A percentile compares a stretch with the other conserved stretches of the same genome.
These are phyloP conservation scores for Dissoconium aciculare DNA, from an alignment of 2,329 filamentous ascomycete genomes.

Conservation along the genomic window DNA sequence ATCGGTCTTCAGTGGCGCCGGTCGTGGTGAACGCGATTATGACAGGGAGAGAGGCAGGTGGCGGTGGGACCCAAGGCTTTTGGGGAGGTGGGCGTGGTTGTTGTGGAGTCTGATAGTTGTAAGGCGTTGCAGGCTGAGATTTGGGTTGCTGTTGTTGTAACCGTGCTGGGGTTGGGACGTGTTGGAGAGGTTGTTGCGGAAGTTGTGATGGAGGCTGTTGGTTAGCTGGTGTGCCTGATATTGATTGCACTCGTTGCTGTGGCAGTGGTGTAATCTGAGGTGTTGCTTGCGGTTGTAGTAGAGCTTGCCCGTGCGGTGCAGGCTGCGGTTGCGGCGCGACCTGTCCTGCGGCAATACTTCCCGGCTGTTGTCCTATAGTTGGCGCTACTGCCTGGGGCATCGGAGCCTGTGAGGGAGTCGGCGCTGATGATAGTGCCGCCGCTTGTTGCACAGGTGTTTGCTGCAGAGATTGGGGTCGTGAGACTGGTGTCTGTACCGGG, in stretches of 20 bases:
- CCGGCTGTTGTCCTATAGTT: no score
- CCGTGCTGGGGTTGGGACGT: constrained; percentile 3
- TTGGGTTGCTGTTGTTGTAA: constrained; percentile 17
- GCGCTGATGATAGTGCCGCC: not conserved
- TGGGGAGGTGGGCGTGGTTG: constrained; percentile 14
- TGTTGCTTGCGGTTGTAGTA: constrained; percentile 2
- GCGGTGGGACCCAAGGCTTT: constrained; percentile 2
- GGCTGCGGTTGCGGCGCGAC: constrained; percentile 6
- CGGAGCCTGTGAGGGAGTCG: constrained; percentile 2
- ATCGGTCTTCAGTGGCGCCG: constrained; percentile 55
- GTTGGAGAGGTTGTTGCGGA: not conserved
- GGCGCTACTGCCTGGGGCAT: not conserved
- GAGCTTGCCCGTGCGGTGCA: constrained; percentile 1
- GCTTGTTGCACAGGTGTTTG: constrained; percentile 5
- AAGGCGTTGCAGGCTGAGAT: not conserved
- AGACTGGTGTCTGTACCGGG: constrained; percentile 3
- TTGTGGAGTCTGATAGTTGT: constrained; percentile 3
- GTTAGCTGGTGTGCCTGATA: constrained; percentile 5
- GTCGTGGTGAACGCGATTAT: constrained; percentile 48
- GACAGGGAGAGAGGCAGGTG: constrained; percentile 45
- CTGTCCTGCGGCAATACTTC: no score
- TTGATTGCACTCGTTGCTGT: constrained; percentile 2
- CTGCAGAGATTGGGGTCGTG: constrained; percentile 7
- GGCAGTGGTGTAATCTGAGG: constrained; percentile 4
- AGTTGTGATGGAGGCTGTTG: constrained; percentile 1